Conservation (phyloP, 2,329 filamentous ascomycete genomes). For the Botryotinia globosa region DNA sequence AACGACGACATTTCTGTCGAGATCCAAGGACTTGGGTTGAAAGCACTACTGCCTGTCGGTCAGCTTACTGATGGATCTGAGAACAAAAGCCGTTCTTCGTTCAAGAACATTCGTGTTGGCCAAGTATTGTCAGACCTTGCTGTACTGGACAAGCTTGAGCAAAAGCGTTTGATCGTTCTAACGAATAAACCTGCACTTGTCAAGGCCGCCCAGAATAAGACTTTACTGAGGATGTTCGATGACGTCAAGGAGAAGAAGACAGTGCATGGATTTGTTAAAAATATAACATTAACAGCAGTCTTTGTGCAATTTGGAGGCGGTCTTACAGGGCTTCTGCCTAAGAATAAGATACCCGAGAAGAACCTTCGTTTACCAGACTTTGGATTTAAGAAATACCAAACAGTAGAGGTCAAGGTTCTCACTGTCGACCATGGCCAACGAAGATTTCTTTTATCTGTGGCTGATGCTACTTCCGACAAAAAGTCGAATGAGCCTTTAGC, state of each 20-base stretch:
- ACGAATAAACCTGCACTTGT: slow-evolving; percentile 82
- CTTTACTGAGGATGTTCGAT: slow-evolving; percentile 68
- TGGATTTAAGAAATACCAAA: slow-evolving; percentile 74
- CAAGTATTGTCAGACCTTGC: slow-evolving; percentile 80
- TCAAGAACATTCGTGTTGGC: slow-evolving; percentile 80
- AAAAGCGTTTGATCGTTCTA: slow-evolving; percentile 70
- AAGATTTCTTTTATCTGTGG: slow-evolving; percentile 65
- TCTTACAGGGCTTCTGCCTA: slow-evolving; percentile 75
- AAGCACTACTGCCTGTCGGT: slow-evolving; percentile 70
- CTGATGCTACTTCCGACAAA: slow-evolving; percentile 49
- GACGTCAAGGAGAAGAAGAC: slow-evolving; percentile 67
- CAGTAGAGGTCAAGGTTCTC: slow-evolving; percentile 68
- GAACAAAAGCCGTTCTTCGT: slow-evolving; percentile 71
- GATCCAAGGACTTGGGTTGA: slow-evolving; percentile 68
- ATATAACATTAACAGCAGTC: slow-evolving; percentile 74
- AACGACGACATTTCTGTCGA: slow-evolving; percentile 75
- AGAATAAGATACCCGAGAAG: slow-evolving; percentile 71
- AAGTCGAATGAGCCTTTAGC: slow-evolving; percentile 33
- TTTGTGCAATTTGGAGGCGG: slow-evolving; percentile 86
- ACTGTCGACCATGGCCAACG: slow-evolving; percentile 68
- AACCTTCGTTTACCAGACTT: slow-evolving; percentile 68
- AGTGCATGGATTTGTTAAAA: slow-evolving; percentile 78
- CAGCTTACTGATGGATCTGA: slow-evolving; percentile 84
- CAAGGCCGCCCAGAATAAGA: slow-evolving; percentile 68
- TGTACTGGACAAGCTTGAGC: slow-evolving; percentile 80